Percentiles rank a stretch among this genome's conserved stretches.
Conservation (phyloP, 2,329 filamentous ascomycete species). For the Fusarium anguioides region DNA sequence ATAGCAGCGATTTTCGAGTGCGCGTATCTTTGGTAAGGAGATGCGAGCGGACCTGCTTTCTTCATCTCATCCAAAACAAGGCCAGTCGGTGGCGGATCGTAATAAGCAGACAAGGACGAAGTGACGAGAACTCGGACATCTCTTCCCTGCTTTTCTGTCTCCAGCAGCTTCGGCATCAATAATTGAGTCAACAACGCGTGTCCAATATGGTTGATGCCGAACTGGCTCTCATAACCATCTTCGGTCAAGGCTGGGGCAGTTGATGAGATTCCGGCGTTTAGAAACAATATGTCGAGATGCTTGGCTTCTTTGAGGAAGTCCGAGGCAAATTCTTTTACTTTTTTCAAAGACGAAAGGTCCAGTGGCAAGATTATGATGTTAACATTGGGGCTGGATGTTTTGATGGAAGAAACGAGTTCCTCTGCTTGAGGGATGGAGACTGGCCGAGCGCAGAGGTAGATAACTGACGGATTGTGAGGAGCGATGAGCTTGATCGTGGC, state of each 20-base stretch:
- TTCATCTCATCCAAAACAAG: background rate
- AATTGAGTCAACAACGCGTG: background rate
- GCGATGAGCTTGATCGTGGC: background rate
- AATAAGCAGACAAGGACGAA: background rate
- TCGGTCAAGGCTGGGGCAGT: background rate
- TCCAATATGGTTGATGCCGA: background rate
- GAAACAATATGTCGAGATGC: background rate
- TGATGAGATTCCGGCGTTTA: background rate
- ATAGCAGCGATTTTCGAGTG: background rate
- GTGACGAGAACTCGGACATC: background rate
- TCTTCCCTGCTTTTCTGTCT: background rate
- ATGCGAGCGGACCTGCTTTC: background rate
- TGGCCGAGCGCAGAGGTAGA: background rate
- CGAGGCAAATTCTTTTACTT: background rate
- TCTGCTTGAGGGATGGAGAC: background rate
- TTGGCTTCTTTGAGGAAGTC: background rate
- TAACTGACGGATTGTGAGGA: background rate
- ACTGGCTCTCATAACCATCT: background rate
- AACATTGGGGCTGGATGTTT: background rate
- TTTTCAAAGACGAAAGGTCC: background rate
- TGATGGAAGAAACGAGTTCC: background rate
- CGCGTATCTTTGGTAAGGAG: background rate
- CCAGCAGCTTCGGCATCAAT: background rate
- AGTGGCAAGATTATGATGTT: background rate
- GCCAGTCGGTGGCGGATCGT: background rate